Conservation (phyloP, 176 grass and related monocot species). For the Cymbopogon citratus region DNA sequence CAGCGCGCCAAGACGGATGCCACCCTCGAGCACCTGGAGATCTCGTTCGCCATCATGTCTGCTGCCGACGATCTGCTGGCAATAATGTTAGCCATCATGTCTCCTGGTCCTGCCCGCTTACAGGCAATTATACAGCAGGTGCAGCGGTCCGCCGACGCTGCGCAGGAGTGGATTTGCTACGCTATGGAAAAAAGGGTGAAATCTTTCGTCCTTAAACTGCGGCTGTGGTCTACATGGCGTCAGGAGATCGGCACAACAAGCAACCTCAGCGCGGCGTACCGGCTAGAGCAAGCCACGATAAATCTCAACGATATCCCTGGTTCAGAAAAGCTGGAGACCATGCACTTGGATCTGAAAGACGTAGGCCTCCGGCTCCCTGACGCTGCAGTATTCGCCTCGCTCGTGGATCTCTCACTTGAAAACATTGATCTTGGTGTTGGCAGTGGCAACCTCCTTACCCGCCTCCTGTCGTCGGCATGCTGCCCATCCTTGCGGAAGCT, state of each 20-base stretch:
- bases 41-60: neutral
- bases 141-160: neutral
- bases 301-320: neutral
- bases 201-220: neutral
- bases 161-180: neutral
- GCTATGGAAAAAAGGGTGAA: neutral
- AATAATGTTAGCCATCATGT: no score
- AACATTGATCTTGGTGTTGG: no score
- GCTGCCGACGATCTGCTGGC: neutral
- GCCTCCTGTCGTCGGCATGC: neutral
- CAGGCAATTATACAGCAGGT: no score
- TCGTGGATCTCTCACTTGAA: neutral
- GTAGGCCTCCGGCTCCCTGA: neutral
- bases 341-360: neutral
- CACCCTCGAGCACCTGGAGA: neutral
- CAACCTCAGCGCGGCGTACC: no score
- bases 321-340: neutral
- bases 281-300: neutral
- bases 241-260: neutral
- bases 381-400: neutral
- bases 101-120: neutral
- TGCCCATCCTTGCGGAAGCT: neutral
- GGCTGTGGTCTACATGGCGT: neutral
- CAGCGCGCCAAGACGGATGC: no score
- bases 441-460: no score